Evolutionary conservation across 2,329 filamentous ascomycete genomes (phyloP), one percentile per base, ranked within the genome.

Genomic region (Diaporthe citrichinensis): DNA sequence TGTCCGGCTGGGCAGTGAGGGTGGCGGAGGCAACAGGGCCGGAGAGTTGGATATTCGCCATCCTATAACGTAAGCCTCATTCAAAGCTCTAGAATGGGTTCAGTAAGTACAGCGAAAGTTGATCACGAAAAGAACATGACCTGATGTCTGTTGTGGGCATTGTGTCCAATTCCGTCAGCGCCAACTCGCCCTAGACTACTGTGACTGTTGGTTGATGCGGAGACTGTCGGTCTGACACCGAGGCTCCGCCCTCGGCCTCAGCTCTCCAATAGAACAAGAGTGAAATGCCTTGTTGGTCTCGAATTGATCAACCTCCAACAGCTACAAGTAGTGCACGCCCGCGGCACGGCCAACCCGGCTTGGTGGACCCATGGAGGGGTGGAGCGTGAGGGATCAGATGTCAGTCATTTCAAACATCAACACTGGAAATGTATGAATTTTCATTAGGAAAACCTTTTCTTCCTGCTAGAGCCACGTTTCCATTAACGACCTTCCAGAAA

Each of bases 51-150:
- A 67, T 15, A 0, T 34, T n/a, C n/a, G n/a, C n/a, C n/a, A n/a
- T n/a, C n/a, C n/a, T n/a, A n/a, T n/a, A n/a, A n/a, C 17, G 23
- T 10, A 25, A n/a, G 1, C 6, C 15, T 17, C 14, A n/a, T 36
- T 14, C n/a, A 10, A 14, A 4, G 7, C 36, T 39, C 36, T 8
- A 9, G 34, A 14, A 25, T 25, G 14, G 9, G 23, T 41, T 39
- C 3, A 41, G 10, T 23, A 2, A 2, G 25, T 2, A 28, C 9
- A 5, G 25, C 3, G 8, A 31, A 31, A 20, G 4, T n/a, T 4
- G 4, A 12, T 1, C 12, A 12, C 3, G 17, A 23, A 17, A 1
- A 12, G n/a, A n/a, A 12, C 10, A 31, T 14, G 5, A 9, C 2
- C 17, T 58, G 31, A 34, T 58, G 36, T 61, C 28, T 41, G n/a